These are phyloP conservation scores for Platanus orientalis DNA, from an alignment of 164 flowering plant species.

Conservation along the genomic window DNA sequence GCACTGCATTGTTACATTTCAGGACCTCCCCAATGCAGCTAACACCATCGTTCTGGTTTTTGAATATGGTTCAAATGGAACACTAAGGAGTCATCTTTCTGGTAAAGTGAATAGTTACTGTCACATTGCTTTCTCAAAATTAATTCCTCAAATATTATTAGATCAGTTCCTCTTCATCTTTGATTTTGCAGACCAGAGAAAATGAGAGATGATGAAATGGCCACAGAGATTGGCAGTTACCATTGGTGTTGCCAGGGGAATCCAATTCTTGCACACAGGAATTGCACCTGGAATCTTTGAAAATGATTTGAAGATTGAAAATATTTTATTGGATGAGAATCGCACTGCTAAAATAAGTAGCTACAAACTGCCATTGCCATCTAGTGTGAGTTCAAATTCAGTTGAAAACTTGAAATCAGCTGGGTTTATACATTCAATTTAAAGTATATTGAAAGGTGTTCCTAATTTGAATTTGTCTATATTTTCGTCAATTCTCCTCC, in stretches of 20 bases:
- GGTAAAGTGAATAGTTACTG: slow-evolving; percentile 34
- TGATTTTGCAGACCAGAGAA: slow-evolving; percentile 48
- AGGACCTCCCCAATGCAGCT: slow-evolving; percentile 40
- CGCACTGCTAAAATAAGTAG: slow-evolving; percentile 61
- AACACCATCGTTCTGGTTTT: slow-evolving; percentile 55
- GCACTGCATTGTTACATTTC: slow-evolving; percentile 58
- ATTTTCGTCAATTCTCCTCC: neutral
- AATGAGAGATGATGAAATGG: slow-evolving; percentile 68
- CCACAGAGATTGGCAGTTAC: slow-evolving; percentile 66
- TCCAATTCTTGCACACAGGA: slow-evolving; percentile 76
- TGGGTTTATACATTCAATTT: neutral
- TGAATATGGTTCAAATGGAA: slow-evolving; percentile 57
- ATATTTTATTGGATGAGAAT: slow-evolving; percentile 62
- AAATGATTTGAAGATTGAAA: slow-evolving; percentile 60
- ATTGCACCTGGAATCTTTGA: slow-evolving; percentile 54
- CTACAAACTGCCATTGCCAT: slow-evolving; percentile 56
- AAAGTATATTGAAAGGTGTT: neutral
- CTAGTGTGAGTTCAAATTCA: slow-evolving; percentile 37
- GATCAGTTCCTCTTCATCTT: neutral
- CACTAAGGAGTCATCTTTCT: slow-evolving; percentile 50
- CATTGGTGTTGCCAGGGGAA: slow-evolving; percentile 69
- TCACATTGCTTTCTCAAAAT: neutral
- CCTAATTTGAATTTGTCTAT: neutral
- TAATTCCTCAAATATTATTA: neutral
- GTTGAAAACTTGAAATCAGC: neutral